A percentile compares a stretch with the other conserved stretches of the same genome.
phyloP scores from a whole-genome alignment of 2,329 filamentous ascomycete species.

The Sarocladiaceae sp. region DNA sequence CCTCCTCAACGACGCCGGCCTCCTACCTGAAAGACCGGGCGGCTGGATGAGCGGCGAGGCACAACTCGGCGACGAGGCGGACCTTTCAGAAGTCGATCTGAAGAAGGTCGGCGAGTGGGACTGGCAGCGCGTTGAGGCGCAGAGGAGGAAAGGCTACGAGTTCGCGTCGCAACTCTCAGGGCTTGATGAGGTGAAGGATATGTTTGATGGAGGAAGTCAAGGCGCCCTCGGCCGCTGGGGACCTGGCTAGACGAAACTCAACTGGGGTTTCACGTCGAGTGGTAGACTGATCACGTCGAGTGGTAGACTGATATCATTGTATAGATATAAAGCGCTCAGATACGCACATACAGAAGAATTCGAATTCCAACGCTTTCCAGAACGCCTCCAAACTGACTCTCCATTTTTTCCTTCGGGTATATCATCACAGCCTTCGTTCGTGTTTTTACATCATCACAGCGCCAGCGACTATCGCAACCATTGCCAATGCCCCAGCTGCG shows the following conservation, averaged over 20 bases:
- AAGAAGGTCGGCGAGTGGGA: slow-evolving; percentile 43
- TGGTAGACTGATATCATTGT: no score
- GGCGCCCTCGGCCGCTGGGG: slow-evolving; percentile 48
- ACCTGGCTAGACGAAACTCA: slow-evolving; percentile 31
- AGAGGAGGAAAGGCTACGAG: slow-evolving; percentile 51
- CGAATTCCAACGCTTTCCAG: neutral
- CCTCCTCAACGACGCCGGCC: slow-evolving; percentile 63
- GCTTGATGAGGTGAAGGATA: slow-evolving; percentile 47
- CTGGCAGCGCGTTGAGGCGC: slow-evolving; percentile 53
- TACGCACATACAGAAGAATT: neutral
- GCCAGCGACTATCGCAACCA: neutral
- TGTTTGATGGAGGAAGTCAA: slow-evolving; percentile 50
- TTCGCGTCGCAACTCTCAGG: slow-evolving; percentile 52
- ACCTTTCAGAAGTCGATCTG: slow-evolving; percentile 31
- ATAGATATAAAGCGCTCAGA: neutral
- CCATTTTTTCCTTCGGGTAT: neutral
- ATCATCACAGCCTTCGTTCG: neutral
- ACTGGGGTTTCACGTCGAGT: no score
- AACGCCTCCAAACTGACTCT: neutral
- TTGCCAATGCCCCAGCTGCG: neutral
- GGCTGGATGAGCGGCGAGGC: slow-evolving; percentile 52
- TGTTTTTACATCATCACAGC: neutral
- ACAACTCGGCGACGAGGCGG: slow-evolving; percentile 35
- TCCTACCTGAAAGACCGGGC: slow-evolving; percentile 70
- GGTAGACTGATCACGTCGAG: no score